Conservation (phyloP, 2,329 filamentous ascomycete genomes). For the Cladosporium sp. region DNA sequence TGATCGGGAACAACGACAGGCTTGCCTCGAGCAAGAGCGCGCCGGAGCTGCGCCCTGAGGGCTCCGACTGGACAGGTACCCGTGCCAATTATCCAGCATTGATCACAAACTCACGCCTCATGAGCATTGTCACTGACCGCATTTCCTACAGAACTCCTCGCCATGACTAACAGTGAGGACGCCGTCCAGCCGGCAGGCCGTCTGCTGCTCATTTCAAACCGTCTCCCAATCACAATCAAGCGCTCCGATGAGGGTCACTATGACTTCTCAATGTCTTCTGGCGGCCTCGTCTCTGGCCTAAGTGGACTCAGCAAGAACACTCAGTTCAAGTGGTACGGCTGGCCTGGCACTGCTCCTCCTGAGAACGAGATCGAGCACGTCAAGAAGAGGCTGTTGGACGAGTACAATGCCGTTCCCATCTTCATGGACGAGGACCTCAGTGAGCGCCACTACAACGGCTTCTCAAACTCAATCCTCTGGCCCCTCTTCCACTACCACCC, state of each 20-base stretch:
- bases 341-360: slow-evolving; percentile 89
- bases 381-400: slow-evolving; percentile 72
- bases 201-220: slow-evolving; percentile 86
- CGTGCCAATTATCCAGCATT: not conserved
- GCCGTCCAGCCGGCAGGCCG: slow-evolving; percentile 38
- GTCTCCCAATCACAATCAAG: slow-evolving; percentile 94
- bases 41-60: slow-evolving; percentile 6
- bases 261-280: slow-evolving; percentile 93
- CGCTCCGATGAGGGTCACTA: slow-evolving; percentile 86
- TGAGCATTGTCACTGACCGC: not conserved
- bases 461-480: slow-evolving; percentile 97
- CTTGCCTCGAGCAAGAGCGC: slow-evolving; percentile 13
- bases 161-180: slow-evolving; percentile 32
- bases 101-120: not conserved
- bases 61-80: not conserved
- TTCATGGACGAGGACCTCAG: slow-evolving; percentile 92
- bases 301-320: slow-evolving; percentile 89
- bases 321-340: slow-evolving; percentile 97
- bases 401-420: slow-evolving; percentile 85
- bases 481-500: slow-evolving; percentile 98
- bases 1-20: slow-evolving; percentile 12
- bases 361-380: slow-evolving; percentile 73
- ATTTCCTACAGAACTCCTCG: slow-evolving; percentile 11
- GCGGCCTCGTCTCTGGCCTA: slow-evolving; percentile 87
- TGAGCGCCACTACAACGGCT: slow-evolving; percentile 95